A percentile compares a stretch with the other conserved stretches of the same genome.
These are phyloP conservation scores for Xylariaceae sp. DNA, from an alignment of 2,329 filamentous ascomycete species.

Conservation along the genomic window DNA sequence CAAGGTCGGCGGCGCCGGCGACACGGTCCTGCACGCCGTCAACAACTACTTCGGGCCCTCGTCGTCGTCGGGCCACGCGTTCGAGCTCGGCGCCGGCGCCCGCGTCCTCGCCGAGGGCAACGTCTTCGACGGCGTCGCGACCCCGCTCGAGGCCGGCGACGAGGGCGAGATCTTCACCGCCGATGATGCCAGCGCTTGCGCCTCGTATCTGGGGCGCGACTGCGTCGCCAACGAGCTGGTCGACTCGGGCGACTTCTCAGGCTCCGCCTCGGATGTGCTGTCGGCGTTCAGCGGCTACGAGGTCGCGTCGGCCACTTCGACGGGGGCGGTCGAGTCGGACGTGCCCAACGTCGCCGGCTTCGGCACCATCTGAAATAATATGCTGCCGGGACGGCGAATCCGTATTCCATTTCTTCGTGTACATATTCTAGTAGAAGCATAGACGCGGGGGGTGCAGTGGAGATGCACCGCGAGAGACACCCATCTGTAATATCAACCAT, in stretches of 20 bases:
- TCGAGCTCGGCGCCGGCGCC: conserved; percentile 32
- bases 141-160: conserved; percentile 25
- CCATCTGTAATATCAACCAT: no score
- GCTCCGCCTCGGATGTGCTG: conserved; percentile 38
- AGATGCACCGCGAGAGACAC: no score
- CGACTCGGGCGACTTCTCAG: conserved; percentile 28
- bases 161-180: conserved; percentile 28
- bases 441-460: no score
- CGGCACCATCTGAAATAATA: conserved; percentile 29
- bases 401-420: not conserved
- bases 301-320: conserved; percentile 35
- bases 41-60: conserved; percentile 34
- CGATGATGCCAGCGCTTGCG: conserved; percentile 33
- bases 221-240: conserved; percentile 45
- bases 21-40: conserved; percentile 29
- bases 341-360: conserved; percentile 37
- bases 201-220: conserved; percentile 35
- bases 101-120: conserved; percentile 43
- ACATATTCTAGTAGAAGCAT: no score
- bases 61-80: conserved; percentile 30
- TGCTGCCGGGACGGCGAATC: not conserved
- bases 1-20: conserved; percentile 31
- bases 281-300: conserved; percentile 42
- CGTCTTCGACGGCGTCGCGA: conserved; percentile 38
- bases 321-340: conserved; percentile 15